Conservation (phyloP, 2,329 filamentous ascomycete genomes). For the Fusarium succisae region DNA sequence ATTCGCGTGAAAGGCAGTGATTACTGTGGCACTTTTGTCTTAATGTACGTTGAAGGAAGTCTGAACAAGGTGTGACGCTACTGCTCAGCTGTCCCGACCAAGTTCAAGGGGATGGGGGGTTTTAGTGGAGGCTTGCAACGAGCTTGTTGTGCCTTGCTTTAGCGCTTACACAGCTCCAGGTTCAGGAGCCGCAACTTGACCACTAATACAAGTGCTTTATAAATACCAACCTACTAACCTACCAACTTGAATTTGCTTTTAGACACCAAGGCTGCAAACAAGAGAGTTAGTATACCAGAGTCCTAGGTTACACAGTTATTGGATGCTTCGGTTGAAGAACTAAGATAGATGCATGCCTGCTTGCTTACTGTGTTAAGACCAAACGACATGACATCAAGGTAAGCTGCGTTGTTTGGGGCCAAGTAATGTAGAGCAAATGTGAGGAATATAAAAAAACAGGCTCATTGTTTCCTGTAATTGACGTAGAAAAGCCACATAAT, state of each 20-base stretch:
- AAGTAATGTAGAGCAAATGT: background rate
- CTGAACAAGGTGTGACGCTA: constrained; percentile 1
- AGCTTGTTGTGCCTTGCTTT: background rate
- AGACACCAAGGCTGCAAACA: background rate
- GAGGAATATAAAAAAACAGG: background rate
- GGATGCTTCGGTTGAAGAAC: background rate
- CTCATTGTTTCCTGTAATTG: background rate
- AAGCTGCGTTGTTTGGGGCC: background rate
- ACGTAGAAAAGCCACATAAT: background rate
- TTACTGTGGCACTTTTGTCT: background rate
- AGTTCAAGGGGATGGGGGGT: background rate
- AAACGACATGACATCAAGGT: background rate
- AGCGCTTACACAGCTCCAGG: background rate
- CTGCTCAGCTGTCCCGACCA: constrained; percentile 4
- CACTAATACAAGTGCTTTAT: background rate
- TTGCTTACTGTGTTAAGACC: background rate
- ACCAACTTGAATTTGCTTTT: background rate
- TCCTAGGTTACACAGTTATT: background rate
- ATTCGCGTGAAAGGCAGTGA: background rate
- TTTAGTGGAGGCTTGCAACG: constrained; percentile 4
- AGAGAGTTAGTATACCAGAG: background rate
- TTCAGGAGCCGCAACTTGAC: background rate
- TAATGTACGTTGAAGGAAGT: background rate
- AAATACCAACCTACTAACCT: background rate
- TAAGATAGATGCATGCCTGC: background rate